These are phyloP conservation scores for Venturia nashicola DNA, from an alignment of 2,329 filamentous ascomycete species.

Conservation along the genomic window DNA sequence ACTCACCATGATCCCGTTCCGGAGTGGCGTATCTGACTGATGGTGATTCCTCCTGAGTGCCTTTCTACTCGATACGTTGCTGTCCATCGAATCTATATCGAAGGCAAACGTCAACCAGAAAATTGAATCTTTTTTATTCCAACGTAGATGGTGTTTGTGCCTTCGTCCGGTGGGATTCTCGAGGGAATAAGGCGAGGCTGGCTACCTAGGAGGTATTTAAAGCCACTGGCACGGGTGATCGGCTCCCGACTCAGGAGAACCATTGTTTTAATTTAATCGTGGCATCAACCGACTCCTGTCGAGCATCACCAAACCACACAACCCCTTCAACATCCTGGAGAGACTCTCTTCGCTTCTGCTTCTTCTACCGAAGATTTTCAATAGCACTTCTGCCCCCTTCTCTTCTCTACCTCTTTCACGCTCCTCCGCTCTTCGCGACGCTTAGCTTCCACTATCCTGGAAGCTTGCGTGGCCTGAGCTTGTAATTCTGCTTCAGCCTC, in stretches of 20 bases:
- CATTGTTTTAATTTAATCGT: background rate
- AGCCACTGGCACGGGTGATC: background rate
- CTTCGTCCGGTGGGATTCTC: background rate
- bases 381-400: background rate
- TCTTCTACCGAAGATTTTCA: background rate
- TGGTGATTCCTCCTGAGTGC: background rate
- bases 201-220: background rate
- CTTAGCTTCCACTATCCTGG: background rate
- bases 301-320: background rate
- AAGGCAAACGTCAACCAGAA: no score
- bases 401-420: background rate
- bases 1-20: background rate
- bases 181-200: background rate
- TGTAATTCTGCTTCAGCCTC: background rate
- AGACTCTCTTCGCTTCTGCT: background rate
- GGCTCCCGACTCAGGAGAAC: background rate
- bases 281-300: background rate
- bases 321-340: background rate
- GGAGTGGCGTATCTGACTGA: background rate
- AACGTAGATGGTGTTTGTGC: no score
- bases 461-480: slow-evolving; percentile 3
- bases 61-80: background rate
- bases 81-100: background rate
- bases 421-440: background rate
- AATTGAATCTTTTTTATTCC: no score